Base-by-base conservation (phyloP, 441 rosid genomes). In the Aquilaria agallochum region DNA sequence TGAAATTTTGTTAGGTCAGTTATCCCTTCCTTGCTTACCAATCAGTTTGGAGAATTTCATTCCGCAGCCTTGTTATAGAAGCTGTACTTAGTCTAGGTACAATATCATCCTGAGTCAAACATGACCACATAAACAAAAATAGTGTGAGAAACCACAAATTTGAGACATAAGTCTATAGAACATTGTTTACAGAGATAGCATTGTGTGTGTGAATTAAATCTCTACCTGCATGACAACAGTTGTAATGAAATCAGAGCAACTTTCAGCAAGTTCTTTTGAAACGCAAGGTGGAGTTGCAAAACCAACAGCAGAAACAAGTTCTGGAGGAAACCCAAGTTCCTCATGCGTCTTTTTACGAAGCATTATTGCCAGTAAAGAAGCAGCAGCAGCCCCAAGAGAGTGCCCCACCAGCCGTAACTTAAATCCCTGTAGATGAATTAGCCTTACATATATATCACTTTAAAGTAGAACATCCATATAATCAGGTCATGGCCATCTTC, bases 201-300 rank as follows among this genome's bases (percentile, higher is more conserved):
- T 40, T 40, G 45, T 40, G 45, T 40, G 45, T 40, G 45, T 40
- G 10, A 5, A 10, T 5, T 8, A 40, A 10, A 40, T 8, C 7
- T 40, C 31, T 59, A 89, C 96, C 93, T 88, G 97, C 97, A 90
- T 90, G 20, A 88, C 86, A 54, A 88, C 81, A 44, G 89, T 86
- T 15, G 82, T 77, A 50, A 90, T 89, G 78, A 80, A 90, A 73
- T 81, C 85, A 5, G 88, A 78, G 79, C 95, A 88, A 63, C 75
- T 76, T 74, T 90, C 95, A 44, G 93, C 91, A 53, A 86, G 80
- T 59, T 83, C 91, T 78, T 62, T 81, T 53, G 91, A 88, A 59
- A 88, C 95, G 69, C 95, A 90, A 15, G 95, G 93, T 3, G 88
- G 95, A 34, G 95, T 88, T 3, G 93, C 97, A 68, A 74, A 90